Percentiles rank a stretch among this genome's conserved stretches.
Conservation (phyloP, 1,284 basidiomycete genomes). For the Trichosporon sp. region DNA sequence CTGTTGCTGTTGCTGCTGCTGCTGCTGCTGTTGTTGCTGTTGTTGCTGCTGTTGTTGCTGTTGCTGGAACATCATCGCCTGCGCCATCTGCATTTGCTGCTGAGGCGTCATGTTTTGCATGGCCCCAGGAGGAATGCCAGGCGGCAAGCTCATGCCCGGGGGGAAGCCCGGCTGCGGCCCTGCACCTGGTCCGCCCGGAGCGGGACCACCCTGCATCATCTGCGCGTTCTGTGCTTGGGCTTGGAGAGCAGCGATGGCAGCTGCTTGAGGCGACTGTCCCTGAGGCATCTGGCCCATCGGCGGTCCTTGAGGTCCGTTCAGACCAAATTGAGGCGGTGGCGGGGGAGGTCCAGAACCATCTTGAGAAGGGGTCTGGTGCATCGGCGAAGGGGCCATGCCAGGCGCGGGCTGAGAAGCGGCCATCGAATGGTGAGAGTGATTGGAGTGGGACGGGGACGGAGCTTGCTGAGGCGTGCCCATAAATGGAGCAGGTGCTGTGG, state of each 20-base stretch:
- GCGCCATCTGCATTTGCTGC: slow-evolving; percentile 37
- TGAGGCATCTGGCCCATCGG: slow-evolving; percentile 5
- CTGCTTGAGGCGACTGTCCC: slow-evolving; percentile 16
- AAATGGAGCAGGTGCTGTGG: slow-evolving; percentile 10
- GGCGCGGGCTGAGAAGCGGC: slow-evolving; percentile 4
- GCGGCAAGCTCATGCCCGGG: not conserved
- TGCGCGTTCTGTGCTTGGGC: slow-evolving; percentile 25
- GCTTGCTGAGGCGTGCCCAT: slow-evolving; percentile 20
- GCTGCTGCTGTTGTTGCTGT: slow-evolving; percentile 14
- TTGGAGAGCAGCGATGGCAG: slow-evolving; percentile 24
- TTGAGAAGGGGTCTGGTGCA: slow-evolving; percentile 17
- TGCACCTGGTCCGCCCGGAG: not conserved
- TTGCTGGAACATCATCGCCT: slow-evolving; percentile 31
- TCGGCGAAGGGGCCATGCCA: slow-evolving; percentile 9
- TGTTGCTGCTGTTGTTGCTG: slow-evolving; percentile 17
- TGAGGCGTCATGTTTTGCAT: slow-evolving; percentile 25
- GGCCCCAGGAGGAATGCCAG: slow-evolving; percentile 8
- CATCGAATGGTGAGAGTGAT: slow-evolving; percentile 29
- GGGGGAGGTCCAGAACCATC: not conserved
- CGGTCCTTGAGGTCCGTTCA: slow-evolving; percentile 17
- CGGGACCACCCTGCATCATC: slow-evolving; percentile 10
- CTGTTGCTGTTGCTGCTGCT: slow-evolving; percentile 17
- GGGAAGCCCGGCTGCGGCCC: slow-evolving; percentile 9
- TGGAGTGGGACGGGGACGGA: slow-evolving; percentile 33
- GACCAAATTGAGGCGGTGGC: slow-evolving; percentile 1